phyloP scores from a whole-genome alignment of 2,329 filamentous ascomycete genomes.

The Ceratocystiopsis sp. region DNA sequence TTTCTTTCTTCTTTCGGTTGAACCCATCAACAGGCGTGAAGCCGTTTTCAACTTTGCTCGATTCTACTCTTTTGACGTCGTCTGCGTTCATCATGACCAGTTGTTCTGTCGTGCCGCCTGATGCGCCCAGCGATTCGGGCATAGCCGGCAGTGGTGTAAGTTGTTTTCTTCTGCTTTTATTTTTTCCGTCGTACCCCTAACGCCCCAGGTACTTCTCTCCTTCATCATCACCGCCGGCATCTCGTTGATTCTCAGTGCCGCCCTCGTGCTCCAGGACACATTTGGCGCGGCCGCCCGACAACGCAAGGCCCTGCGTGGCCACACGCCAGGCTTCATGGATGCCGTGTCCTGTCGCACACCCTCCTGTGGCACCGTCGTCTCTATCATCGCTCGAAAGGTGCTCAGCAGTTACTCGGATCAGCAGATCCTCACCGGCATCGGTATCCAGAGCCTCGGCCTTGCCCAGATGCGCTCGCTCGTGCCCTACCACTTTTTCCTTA shows the following conservation, averaged over 20 bases:
- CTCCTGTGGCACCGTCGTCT: neutral
- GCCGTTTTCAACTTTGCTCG: too few relatives aligned
- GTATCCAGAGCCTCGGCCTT: constrained; percentile 47
- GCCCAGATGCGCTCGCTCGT: constrained; percentile 40
- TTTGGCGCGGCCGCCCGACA: constrained; percentile 10
- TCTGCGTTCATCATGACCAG: constrained; percentile 11
- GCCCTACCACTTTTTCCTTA: constrained; percentile 53
- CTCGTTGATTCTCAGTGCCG: constrained; percentile 35
- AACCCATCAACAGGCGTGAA: too few relatives aligned
- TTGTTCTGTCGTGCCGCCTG: constrained; percentile 26
- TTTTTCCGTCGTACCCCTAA: too few relatives aligned
- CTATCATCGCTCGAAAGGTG: constrained; percentile 40
- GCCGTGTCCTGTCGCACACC: neutral
- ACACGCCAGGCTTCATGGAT: constrained; percentile 9
- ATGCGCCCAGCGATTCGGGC: constrained; percentile 33
- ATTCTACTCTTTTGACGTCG: neutral
- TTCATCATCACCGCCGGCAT: constrained; percentile 48
- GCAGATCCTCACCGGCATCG: constrained; percentile 51
- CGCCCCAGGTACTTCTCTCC: constrained; percentile 38
- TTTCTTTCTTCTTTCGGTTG: neutral
- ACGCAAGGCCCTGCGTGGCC: constrained; percentile 16
- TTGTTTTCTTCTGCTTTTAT: neutral
- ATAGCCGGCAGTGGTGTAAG: constrained; percentile 40
- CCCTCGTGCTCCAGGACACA: constrained; percentile 38
- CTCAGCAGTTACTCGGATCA: constrained; percentile 50